Conservation (phyloP, 805 yeast genomes). For the Lipomyces sp. region DNA sequence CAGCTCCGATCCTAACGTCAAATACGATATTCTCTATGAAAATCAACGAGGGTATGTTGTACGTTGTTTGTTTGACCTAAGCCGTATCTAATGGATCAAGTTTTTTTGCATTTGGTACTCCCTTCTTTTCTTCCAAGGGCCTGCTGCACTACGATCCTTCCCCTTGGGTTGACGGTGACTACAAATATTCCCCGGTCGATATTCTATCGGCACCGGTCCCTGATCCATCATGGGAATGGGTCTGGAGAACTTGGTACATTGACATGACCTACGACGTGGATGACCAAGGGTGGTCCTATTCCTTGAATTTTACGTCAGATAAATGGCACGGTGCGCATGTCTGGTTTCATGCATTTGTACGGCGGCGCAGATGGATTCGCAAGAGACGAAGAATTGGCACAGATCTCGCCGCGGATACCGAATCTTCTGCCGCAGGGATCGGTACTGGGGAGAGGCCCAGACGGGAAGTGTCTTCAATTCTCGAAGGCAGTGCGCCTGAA, state of each 20-base stretch:
- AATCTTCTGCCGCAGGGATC: not conserved
- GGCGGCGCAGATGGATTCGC: slow-evolving; percentile 71
- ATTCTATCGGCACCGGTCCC: slow-evolving; percentile 51
- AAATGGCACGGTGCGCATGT: slow-evolving; percentile 67
- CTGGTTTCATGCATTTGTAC: slow-evolving; percentile 62
- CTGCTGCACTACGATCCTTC: slow-evolving; percentile 48
- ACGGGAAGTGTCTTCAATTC: slow-evolving; percentile 14
- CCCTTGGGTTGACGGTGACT: slow-evolving; percentile 46
- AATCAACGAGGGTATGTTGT: slow-evolving; percentile 49
- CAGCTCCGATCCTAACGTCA: slow-evolving; percentile 21
- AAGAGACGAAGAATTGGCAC: slow-evolving; percentile 33
- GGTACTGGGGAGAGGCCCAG: not conserved
- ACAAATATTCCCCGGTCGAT: slow-evolving; percentile 44
- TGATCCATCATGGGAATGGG: slow-evolving; percentile 67
- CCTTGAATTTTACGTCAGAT: slow-evolving; percentile 54
- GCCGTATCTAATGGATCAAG: slow-evolving; percentile 14
- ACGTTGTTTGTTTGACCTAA: not conserved
- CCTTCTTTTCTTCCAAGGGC: slow-evolving; percentile 46
- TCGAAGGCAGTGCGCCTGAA: slow-evolving; percentile 17
- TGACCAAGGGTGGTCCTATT: slow-evolving; percentile 84
- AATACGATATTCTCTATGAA: slow-evolving; percentile 45
- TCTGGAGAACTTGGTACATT: slow-evolving; percentile 73
- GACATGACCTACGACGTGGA: slow-evolving; percentile 73
- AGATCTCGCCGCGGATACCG: not conserved
- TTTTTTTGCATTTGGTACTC: slow-evolving; percentile 46